Evolutionary conservation across 306 rosid species (phyloP).

Genomic region (Acacia confusa): DNA sequence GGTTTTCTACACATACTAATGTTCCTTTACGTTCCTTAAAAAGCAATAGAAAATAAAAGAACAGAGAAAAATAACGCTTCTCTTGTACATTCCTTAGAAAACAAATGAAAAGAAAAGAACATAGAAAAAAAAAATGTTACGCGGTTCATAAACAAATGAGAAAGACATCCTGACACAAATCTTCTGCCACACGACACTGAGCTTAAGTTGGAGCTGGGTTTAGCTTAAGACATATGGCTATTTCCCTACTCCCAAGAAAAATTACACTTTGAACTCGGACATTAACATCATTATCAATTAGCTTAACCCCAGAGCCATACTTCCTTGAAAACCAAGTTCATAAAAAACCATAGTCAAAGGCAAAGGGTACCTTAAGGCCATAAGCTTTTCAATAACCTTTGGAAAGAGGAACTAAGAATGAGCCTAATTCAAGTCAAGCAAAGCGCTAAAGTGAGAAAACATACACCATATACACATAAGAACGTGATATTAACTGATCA

Average conservation of each 20-base stretch:
- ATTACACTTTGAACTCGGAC: not conserved
- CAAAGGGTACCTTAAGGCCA: not conserved
- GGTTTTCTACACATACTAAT: not conserved
- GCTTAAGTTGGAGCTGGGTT: not conserved
- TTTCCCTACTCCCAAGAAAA: not conserved
- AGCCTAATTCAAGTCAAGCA: no score
- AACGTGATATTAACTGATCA: no score
- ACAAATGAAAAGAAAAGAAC: no score
- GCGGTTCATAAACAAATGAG: not conserved
- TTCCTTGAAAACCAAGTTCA: not conserved
- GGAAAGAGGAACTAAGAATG: not conserved
- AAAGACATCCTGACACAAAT: not conserved
- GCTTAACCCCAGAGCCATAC: not conserved
- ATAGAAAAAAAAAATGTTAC: not conserved
- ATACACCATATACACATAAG: no score
- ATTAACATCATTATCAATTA: not conserved
- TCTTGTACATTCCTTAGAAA: no score
- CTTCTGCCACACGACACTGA: not conserved
- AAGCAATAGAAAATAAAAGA: no score
- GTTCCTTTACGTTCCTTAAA: not conserved
- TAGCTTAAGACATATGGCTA: not conserved
- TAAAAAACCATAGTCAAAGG: not conserved
- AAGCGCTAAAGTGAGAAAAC: not conserved
- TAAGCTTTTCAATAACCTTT: no score
- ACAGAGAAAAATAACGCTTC: not conserved